phyloP scores from a whole-genome alignment of 495 filamentous ascomycete species.

The Amphirosellinia nigrospora region DNA sequence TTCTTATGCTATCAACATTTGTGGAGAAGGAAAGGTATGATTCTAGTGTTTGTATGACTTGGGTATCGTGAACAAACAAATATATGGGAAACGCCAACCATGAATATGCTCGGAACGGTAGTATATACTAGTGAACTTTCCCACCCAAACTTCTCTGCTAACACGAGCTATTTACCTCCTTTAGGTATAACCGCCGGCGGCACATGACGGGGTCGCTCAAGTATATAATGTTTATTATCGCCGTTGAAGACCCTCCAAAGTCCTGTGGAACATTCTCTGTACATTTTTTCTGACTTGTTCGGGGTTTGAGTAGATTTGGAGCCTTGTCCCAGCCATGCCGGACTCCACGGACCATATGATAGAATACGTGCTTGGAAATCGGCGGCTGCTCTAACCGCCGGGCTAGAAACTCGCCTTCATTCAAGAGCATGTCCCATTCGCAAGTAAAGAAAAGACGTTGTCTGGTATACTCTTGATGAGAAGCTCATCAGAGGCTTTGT shows the following conservation, averaged over 20 bases:
- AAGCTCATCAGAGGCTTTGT: constrained; percentile 45
- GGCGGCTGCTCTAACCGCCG: constrained; percentile 60
- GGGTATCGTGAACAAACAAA: background rate
- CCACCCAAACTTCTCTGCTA: too few species aligned
- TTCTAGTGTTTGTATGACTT: too few species aligned
- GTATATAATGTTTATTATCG: constrained; percentile 22
- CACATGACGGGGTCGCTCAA: constrained; percentile 14
- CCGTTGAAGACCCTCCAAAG: constrained; percentile 43
- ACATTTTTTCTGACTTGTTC: constrained; percentile 44
- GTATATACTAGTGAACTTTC: background rate
- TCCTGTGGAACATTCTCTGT: constrained; percentile 45
- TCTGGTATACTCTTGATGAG: constrained; percentile 53
- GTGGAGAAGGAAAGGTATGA: too few species aligned
- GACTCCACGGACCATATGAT: constrained; percentile 74
- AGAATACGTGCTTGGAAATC: constrained; percentile 69
- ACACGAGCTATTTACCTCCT: background rate
- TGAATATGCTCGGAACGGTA: background rate
- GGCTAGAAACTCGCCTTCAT: constrained; percentile 74
- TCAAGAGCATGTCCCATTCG: constrained; percentile 90
- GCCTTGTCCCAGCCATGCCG: constrained; percentile 88
- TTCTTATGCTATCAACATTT: too few species aligned
- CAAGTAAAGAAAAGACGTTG: constrained; percentile 73
- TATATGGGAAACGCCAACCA: background rate
- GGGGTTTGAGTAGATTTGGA: constrained; percentile 74
- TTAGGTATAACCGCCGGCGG: background rate